Percentiles rank a stretch among this genome's conserved stretches.
These are phyloP conservation scores for Psilocybe cyanescens DNA, from an alignment of 768 basidiomycete genomes.

Conservation along the genomic window DNA sequence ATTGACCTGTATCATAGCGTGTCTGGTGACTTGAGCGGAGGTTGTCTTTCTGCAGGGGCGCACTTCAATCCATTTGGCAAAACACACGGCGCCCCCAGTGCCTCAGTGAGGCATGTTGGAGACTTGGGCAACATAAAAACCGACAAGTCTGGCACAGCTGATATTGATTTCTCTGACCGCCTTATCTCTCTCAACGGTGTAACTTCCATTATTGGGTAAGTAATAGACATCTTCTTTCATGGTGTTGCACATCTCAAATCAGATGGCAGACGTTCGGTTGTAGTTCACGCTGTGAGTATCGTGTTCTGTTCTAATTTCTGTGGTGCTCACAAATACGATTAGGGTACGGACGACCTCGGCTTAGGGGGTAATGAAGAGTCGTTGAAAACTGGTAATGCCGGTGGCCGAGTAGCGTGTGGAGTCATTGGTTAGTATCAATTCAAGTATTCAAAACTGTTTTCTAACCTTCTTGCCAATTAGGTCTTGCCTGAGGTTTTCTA, in stretches of 20 bases:
- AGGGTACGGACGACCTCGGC: constrained; percentile 73
- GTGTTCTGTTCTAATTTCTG: neutral
- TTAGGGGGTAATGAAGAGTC: constrained; percentile 68
- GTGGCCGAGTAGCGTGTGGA: constrained; percentile 79
- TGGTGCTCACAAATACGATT: neutral
- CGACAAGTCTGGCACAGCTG: constrained; percentile 59
- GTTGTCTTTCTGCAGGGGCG: constrained; percentile 68
- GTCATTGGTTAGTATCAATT: constrained; percentile 59
- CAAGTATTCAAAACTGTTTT: neutral
- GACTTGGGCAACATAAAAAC: constrained; percentile 77
- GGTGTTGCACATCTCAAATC: neutral
- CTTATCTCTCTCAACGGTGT: constrained; percentile 71
- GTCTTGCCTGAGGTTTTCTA: neutral
- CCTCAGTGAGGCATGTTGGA: constrained; percentile 67
- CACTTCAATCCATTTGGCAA: constrained; percentile 78
- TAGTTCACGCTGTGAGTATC: constrained; percentile 56
- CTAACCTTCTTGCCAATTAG: neutral
- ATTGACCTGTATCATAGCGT: constrained; percentile 23
- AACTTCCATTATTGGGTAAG: constrained; percentile 69
- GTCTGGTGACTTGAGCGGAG: constrained; percentile 67
- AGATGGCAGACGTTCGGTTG: constrained; percentile 61
- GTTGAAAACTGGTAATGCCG: constrained; percentile 79
- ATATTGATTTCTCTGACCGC: constrained; percentile 59
- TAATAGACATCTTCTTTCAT: neutral
- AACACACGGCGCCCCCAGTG: constrained; percentile 67